Base-by-base conservation (phyloP, 163 green algal species). In the Trebouxia gelatinosa region DNA sequence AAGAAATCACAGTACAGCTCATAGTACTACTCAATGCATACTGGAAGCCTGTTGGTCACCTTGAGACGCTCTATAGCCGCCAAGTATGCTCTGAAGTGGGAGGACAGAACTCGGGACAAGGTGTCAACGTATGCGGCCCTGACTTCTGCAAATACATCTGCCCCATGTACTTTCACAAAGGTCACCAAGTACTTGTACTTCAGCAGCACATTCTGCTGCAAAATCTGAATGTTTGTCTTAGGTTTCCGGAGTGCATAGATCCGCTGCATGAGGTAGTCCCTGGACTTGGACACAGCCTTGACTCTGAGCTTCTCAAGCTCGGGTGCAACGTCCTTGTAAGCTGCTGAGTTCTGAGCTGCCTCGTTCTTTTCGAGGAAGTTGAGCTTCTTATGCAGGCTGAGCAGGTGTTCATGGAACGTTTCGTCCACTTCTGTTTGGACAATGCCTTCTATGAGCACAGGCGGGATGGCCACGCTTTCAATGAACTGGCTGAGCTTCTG, bases 191-290 rank as follows among this genome's bases (percentile, higher is more conserved):
- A 92, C 85, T 93, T 94, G 85, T 94, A 92, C 85, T 92, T 94
- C n/a, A 97, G 89, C 86, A 98, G 88, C 71, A 92, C 88, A 58
- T 88, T 94, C 85, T 97, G 92, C 89, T 98, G 94, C 75, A 91
- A 88, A 82, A 94, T 91, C 88, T 95, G 91, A 75, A 98, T 89
- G 88, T 98, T 98, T 57, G 95, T 98, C 85, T 96, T 97, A 65
- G 95, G 93, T 80, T 94, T 94, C 7, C 92, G 87, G 51, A 99
- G 89, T 58, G 88, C 82, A 62, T 91, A 94, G 48, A 97, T 87
- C 66, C 90, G 70, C 58, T 85, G 46, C 81, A 98, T 88, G 64
- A 99, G 84, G 79, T 93, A 95, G 29, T 98, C 95, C 3, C 95
- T 85, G 38, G 89, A 86, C 79, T 95, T 95, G 17, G 79, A 76